phyloP scores from a whole-genome alignment of 1,139 yeast genomes.

The Protomyces gravidus region DNA sequence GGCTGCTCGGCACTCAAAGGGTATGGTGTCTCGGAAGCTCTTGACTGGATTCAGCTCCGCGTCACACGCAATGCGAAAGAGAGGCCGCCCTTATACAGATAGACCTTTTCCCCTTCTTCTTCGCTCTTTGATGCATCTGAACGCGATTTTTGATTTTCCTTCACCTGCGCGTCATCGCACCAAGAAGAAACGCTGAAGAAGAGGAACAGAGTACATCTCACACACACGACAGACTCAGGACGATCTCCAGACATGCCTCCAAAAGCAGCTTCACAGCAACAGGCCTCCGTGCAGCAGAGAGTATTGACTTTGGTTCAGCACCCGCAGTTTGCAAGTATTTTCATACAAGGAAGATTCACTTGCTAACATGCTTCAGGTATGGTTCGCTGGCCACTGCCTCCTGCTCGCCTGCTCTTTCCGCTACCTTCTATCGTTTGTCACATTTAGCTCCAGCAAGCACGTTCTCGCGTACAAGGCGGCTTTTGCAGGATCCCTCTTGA shows the following conservation, averaged over 20 bases:
- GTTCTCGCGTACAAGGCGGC: conserved; percentile 57
- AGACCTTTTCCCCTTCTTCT: too few relatives aligned
- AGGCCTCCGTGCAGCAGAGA: neutral
- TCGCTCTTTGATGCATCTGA: too few relatives aligned
- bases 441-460: conserved; percentile 41
- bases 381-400: conserved; percentile 58
- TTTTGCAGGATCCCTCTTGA: conserved; percentile 60
- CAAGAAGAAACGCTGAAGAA: neutral
- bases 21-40: conserved; percentile 78
- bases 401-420: conserved; percentile 56
- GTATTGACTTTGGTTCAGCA: neutral
- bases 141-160: neutral
- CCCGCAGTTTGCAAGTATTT: neutral
- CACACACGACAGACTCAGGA: neutral
- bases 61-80: conserved; percentile 69
- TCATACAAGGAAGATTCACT: neutral
- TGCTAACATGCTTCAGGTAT: conserved; percentile 31
- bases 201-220: too few relatives aligned
- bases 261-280: neutral
- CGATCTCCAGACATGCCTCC: neutral
- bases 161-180: neutral
- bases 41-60: conserved; percentile 81
- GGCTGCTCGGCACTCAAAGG: conserved; percentile 87
- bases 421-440: conserved; percentile 49
- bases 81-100: conserved; percentile 56